Evolutionary conservation across 768 basidiomycete species (phyloP).

Genomic region (Lactarius tabidus): DNA sequence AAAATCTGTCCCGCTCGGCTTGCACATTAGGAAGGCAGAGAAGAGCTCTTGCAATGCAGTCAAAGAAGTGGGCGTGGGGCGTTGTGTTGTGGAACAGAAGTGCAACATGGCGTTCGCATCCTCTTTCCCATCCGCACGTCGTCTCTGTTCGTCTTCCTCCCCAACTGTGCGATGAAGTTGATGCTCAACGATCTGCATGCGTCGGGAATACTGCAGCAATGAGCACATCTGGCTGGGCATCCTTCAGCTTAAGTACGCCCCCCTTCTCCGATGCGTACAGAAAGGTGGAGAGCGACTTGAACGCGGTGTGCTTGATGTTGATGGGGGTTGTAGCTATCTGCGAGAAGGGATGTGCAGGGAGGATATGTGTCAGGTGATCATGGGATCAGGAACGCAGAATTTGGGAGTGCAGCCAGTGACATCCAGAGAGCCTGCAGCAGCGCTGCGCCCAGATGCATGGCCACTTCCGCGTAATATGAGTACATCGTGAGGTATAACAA

Average conservation of each 20-base stretch:
- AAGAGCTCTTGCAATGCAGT: too few species aligned
- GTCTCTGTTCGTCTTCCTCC: constrained; percentile 61
- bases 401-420: constrained; percentile 42
- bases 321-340: constrained; percentile 40
- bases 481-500: not conserved
- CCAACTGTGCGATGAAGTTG: constrained; percentile 52
- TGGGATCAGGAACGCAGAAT: constrained; percentile 68
- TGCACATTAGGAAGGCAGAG: too few species aligned
- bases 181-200: constrained; percentile 57
- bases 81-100: too few species aligned
- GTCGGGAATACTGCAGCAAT: constrained; percentile 46
- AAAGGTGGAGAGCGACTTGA: constrained; percentile 80
- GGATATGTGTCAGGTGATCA: constrained; percentile 64
- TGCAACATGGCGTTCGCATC: too few species aligned
- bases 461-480: constrained; percentile 43
- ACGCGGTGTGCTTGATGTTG: constrained; percentile 72
- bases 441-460: constrained; percentile 52
- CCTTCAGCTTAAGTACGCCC: constrained; percentile 66
- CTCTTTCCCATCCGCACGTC: constrained; percentile 61
- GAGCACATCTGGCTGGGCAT: constrained; percentile 37
- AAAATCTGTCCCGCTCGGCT: too few species aligned
- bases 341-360: constrained; percentile 74
- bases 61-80: too few species aligned
- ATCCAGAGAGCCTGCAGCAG: constrained; percentile 64
- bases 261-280: constrained; percentile 78